phyloP scores from a whole-genome alignment of 2,329 filamentous ascomycete species.

The Penicillium fuscoglaucum region DNA sequence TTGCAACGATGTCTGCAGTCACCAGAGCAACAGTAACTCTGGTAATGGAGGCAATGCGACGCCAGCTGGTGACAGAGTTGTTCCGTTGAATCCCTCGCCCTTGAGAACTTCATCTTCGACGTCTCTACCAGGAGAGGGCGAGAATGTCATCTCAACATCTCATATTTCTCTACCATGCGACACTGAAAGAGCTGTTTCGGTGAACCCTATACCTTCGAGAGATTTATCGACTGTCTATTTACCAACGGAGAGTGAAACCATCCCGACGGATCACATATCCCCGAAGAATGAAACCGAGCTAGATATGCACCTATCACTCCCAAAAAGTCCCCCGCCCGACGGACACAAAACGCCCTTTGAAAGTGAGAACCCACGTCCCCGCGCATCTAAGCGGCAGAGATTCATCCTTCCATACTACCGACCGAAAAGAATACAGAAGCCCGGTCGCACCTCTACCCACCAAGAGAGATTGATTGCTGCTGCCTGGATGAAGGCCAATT shows the following conservation, averaged over 20 bases:
- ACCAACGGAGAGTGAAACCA: not conserved
- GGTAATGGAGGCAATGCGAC: not conserved
- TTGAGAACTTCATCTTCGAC: not conserved
- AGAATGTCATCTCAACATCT: not conserved
- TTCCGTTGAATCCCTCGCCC: not conserved
- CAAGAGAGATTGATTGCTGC: not conserved
- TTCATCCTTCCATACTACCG: too few species aligned
- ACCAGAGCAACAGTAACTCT: not conserved
- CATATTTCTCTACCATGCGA: not conserved
- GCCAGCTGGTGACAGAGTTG: not conserved
- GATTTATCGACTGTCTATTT: not conserved
- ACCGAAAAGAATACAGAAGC: too few species aligned
- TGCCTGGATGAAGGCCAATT: not conserved
- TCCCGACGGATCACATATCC: not conserved
- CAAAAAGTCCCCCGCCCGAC: not conserved
- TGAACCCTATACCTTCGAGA: not conserved
- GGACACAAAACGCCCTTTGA: not conserved
- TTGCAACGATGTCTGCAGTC: not conserved
- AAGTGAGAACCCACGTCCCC: not conserved
- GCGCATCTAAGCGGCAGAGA: not conserved
- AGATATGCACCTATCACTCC: not conserved
- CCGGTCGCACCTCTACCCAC: too few species aligned
- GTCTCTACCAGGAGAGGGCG: not conserved
- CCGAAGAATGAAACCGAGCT: not conserved
- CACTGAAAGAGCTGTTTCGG: not conserved